Evolutionary conservation across 495 filamentous ascomycete species (phyloP).

Genomic region (Penicillium verhagenii): DNA sequence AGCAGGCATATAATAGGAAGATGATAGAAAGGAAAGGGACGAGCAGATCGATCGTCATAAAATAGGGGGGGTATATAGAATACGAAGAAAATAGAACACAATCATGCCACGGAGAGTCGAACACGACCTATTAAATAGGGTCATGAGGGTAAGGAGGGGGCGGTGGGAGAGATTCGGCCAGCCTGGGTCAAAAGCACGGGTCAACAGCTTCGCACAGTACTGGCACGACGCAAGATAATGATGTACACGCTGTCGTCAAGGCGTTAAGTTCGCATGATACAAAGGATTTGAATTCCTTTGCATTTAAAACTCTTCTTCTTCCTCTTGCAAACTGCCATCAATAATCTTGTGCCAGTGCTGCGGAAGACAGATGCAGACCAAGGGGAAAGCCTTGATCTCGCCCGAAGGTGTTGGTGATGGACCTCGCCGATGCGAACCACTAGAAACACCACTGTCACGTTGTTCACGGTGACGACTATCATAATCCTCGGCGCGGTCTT

Average conservation of each 20-base stretch:
- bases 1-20: constrained; percentile 14
- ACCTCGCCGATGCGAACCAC: constrained; percentile 64
- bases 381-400: constrained; percentile 96
- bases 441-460: constrained; percentile 91
- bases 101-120: constrained; percentile 16
- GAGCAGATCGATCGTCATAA: constrained; percentile 24
- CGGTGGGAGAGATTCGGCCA: constrained; percentile 13
- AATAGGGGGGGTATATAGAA: constrained; percentile 39
- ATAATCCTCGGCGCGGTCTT: constrained; percentile 86
- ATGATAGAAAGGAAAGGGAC: constrained; percentile 18
- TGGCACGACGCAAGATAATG: constrained; percentile 23
- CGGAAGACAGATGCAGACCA: constrained; percentile 96
- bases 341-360: constrained; percentile 98
- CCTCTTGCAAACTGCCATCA: constrained; percentile 57
- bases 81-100: constrained; percentile 24
- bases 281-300: constrained; percentile 11
- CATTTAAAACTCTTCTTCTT: constrained; percentile 38
- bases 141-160: not conserved
- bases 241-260: constrained; percentile 43
- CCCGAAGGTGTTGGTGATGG: constrained; percentile 68
- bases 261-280: constrained; percentile 39
- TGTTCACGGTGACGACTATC: constrained; percentile 72
- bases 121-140: not conserved
- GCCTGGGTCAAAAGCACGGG: constrained; percentile 18
- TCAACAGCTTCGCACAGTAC: constrained; percentile 23